These are phyloP conservation scores for Bacterosira constricta DNA, from an alignment of 108 stramenopile genomes.

Conservation along the genomic window DNA sequence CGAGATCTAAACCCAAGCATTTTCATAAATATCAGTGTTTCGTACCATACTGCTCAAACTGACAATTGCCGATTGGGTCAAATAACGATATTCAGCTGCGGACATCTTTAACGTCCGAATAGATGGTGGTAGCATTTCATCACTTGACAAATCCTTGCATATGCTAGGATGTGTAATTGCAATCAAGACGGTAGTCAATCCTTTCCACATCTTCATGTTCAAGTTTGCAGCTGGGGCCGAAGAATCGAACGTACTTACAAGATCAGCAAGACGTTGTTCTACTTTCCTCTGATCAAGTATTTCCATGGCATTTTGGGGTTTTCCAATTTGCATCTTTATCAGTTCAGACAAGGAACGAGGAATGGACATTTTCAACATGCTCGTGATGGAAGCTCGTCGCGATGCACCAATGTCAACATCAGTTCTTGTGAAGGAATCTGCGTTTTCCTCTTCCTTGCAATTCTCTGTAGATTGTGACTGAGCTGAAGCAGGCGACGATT, in stretches of 20 bases:
- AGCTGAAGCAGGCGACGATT: background rate
- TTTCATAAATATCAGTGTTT: too few relatives aligned
- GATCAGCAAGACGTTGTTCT: conserved; percentile 53
- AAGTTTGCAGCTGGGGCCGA: conserved; percentile 60
- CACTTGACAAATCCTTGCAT: background rate
- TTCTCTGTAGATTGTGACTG: background rate
- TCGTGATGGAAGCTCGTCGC: conserved; percentile 70
- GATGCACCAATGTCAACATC: conserved; percentile 65
- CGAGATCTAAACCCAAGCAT: too few relatives aligned
- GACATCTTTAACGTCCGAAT: conserved; percentile 51
- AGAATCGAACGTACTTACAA: conserved; percentile 69
- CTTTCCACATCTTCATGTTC: conserved; percentile 60
- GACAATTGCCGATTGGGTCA: conserved; percentile 46
- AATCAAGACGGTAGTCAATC: conserved; percentile 71
- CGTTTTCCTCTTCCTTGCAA: background rate
- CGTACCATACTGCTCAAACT: conserved; percentile 33
- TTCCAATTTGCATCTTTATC: conserved; percentile 7
- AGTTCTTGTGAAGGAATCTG: background rate
- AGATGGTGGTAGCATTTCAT: conserved; percentile 42
- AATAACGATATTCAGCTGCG: conserved; percentile 65
- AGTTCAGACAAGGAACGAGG: conserved; percentile 60
- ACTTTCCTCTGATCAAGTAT: conserved; percentile 5
- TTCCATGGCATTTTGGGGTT: background rate
- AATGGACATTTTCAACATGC: conserved; percentile 68
- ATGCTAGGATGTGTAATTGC: conserved; percentile 52